phyloP scores from a whole-genome alignment of 108 stramenopile species.

The Pseudonitzschia delicatissima region DNA sequence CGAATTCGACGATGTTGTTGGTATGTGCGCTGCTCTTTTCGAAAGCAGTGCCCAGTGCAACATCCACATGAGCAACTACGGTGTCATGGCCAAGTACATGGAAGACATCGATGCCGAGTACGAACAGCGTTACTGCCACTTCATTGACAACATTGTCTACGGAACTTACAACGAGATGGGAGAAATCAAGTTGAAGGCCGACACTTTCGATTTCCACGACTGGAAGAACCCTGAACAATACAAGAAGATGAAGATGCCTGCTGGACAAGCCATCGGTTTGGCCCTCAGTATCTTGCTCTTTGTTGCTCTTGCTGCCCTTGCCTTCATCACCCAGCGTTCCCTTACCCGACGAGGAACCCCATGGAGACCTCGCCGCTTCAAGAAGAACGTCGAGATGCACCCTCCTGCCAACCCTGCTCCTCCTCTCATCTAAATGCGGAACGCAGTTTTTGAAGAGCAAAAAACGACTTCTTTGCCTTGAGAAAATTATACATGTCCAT shows the following conservation, averaged over 20 bases:
- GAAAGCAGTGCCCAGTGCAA: constrained; percentile 28
- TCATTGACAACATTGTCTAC: constrained; percentile 42
- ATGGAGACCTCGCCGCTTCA: constrained; percentile 22
- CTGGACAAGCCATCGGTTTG: constrained; percentile 23
- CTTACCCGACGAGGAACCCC: constrained; percentile 19
- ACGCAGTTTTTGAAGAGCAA: not conserved
- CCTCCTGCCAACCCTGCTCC: constrained; percentile 5
- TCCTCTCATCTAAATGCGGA: constrained; percentile 23
- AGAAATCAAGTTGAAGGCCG: constrained; percentile 25
- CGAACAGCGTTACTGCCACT: constrained; percentile 36
- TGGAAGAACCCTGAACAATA: constrained; percentile 35
- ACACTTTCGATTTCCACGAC: constrained; percentile 18
- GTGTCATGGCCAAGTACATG: constrained; percentile 22
- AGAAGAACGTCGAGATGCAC: constrained; percentile 17
- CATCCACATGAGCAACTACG: constrained; percentile 32
- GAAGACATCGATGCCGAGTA: constrained; percentile 17
- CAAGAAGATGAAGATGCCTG: constrained; percentile 29
- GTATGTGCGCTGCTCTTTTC: constrained; percentile 33
- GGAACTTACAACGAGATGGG: constrained; percentile 46
- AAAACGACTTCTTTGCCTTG: no score
- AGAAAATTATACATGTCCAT: no score
- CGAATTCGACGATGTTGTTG: constrained; percentile 27
- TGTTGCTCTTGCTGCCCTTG: constrained; percentile 20
- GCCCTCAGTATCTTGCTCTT: constrained; percentile 20
- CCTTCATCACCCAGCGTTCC: constrained; percentile 22